Percentiles rank a stretch among this genome's conserved stretches.
These are phyloP conservation scores for Mycena sanguinolenta DNA, from an alignment of 768 basidiomycete species.

Conservation along the genomic window DNA sequence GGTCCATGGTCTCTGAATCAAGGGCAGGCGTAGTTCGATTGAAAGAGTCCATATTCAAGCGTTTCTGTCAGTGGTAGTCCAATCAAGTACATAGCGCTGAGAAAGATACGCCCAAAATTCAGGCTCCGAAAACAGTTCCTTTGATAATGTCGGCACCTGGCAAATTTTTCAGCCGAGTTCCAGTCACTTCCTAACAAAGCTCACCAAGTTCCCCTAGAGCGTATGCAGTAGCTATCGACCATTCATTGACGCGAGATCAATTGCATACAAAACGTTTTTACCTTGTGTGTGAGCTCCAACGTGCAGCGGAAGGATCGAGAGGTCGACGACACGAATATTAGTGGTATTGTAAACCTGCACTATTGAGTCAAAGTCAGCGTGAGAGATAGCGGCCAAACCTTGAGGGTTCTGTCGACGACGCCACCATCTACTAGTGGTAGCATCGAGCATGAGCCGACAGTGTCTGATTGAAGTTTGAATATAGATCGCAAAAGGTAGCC, in stretches of 20 bases:
- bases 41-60: no score
- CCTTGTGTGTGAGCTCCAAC: conserved; percentile 43
- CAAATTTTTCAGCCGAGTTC: no score
- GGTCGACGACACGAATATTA: conserved; percentile 45
- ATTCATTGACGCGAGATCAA: no score
- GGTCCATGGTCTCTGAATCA: no score
- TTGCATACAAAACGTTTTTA: neutral
- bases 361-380: no score
- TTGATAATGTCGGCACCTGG: conserved; percentile 21
- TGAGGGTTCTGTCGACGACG: conserved; percentile 18
- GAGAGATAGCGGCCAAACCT: neutral
- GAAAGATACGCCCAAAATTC: neutral
- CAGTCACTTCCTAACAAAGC: neutral
- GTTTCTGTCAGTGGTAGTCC: no score
- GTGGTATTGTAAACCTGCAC: conserved; percentile 22
- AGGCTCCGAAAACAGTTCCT: neutral
- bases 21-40: no score
- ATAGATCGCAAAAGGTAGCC: neutral
- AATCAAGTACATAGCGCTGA: conserved; percentile 29
- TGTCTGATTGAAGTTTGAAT: conserved; percentile 5
- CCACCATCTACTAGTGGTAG: conserved; percentile 19
- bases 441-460: conserved; percentile 27
- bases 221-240: conserved; percentile 17
- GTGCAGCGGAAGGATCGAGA: conserved; percentile 53
- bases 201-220: conserved; percentile 27